These are phyloP conservation scores for Lathyrus aphaca DNA, from an alignment of 306 rosid species.

Conservation along the genomic window DNA sequence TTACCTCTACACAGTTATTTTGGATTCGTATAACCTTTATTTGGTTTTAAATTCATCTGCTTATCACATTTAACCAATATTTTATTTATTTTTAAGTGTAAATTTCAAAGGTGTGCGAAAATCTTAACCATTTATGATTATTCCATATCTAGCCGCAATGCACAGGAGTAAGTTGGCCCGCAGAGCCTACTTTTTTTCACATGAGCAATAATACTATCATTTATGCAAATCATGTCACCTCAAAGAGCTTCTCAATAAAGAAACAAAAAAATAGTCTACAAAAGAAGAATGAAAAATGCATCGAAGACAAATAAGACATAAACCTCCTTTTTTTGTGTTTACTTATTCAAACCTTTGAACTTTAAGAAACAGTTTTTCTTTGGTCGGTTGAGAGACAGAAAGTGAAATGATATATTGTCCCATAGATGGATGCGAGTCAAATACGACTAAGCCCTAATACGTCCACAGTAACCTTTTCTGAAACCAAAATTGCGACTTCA, in stretches of 20 bases:
- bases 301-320: conserved; percentile 51
- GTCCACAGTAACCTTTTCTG: conserved; percentile 23
- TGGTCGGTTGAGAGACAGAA: conserved; percentile 88
- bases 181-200: background rate
- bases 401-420: conserved; percentile 31
- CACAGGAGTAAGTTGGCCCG: background rate
- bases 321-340: conserved; percentile 55
- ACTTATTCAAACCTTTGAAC: conserved; percentile 55
- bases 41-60: too few relatives aligned
- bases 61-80: too few relatives aligned
- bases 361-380: conserved; percentile 56
- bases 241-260: background rate
- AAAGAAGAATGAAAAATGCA: background rate
- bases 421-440: conserved; percentile 39
- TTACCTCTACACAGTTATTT: too few relatives aligned
- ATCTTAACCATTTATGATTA: background rate
- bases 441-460: conserved; percentile 19
- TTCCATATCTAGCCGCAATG: background rate
- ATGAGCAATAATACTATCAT: background rate
- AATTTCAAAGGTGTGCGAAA: background rate
- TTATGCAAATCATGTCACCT: conserved; percentile 10
- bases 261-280: background rate
- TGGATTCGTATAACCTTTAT: too few relatives aligned
- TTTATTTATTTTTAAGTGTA: too few relatives aligned
- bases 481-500: conserved; percentile 12